Percentiles rank a stretch among this genome's conserved stretches.
These are phyloP conservation scores for Alternaria sp. DNA, from an alignment of 2,329 filamentous ascomycete genomes.

Conservation along the genomic window DNA sequence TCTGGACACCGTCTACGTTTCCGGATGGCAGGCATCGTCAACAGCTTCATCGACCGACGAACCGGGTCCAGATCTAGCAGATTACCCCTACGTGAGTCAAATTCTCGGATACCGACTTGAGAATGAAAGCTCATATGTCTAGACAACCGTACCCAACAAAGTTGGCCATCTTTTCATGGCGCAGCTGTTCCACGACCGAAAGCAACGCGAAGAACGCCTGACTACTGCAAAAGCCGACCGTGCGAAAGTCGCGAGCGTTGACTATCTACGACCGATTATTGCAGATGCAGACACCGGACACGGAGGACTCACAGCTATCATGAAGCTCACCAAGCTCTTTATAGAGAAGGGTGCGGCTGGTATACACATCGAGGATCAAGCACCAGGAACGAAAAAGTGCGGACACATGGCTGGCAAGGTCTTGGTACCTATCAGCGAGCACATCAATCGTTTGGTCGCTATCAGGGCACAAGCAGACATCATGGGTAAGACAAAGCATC, in stretches of 20 bases:
- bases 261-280: conserved; percentile 95
- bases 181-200: conserved; percentile 98
- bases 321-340: conserved; percentile 99
- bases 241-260: conserved; percentile 76
- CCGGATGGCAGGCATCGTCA: conserved; percentile 97
- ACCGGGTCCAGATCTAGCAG: conserved; percentile 95
- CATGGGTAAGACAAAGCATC: conserved; percentile 70
- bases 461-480: conserved; percentile 98
- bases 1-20: conserved; percentile 97
- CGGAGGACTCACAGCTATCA: conserved; percentile 95
- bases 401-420: conserved; percentile 99
- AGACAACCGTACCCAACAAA: conserved; percentile 99
- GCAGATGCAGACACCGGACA: conserved; percentile 98
- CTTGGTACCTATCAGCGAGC: conserved; percentile 93
- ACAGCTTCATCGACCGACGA: conserved; percentile 95
- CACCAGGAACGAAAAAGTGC: conserved; percentile 98
- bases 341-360: conserved; percentile 95
- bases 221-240: conserved; percentile 77
- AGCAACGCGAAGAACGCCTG: conserved; percentile 94
- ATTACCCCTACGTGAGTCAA: conserved; percentile 73
- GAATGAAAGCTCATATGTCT: conserved; percentile 22
- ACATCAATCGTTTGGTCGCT: conserved; percentile 96
- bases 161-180: conserved; percentile 97
- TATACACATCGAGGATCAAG: conserved; percentile 98
- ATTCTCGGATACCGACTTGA: neutral